Percentiles rank a stretch among this genome's conserved stretches.
Conservation (phyloP, 768 basidiomycete genomes). For the Candolleomyces efflorescens region DNA sequence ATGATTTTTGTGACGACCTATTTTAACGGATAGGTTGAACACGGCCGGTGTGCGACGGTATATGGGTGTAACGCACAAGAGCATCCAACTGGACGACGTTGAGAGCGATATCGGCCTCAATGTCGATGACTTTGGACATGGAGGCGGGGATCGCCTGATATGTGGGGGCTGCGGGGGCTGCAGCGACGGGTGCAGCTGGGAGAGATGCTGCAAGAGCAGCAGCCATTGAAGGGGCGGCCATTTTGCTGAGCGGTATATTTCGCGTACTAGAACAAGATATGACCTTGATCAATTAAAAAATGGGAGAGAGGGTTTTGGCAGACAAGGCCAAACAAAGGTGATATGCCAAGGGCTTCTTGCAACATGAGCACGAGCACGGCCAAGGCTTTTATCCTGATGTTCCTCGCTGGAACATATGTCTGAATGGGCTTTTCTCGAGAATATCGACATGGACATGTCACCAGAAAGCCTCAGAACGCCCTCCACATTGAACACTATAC, state of each 20-base stretch:
- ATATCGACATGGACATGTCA: neutral
- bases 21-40: slow-evolving; percentile 6
- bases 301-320: slow-evolving; percentile 22
- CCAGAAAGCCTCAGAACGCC: neutral
- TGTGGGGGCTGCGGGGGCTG: slow-evolving; percentile 57
- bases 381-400: neutral
- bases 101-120: slow-evolving; percentile 85
- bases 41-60: neutral
- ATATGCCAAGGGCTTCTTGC: neutral
- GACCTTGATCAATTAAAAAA: slow-evolving; percentile 9
- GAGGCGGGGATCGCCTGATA: slow-evolving; percentile 89
- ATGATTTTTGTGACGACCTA: slow-evolving; percentile 93
- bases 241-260: slow-evolving; percentile 21
- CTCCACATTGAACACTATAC: no score
- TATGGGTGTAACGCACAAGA: slow-evolving; percentile 56
- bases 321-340: slow-evolving; percentile 26
- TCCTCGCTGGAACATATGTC: neutral
- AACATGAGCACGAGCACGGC: neutral
- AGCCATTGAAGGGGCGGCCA: slow-evolving; percentile 85
- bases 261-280: neutral
- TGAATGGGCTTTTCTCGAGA: neutral
- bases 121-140: slow-evolving; percentile 91
- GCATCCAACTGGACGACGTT: slow-evolving; percentile 81
- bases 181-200: slow-evolving; percentile 59
- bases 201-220: slow-evolving; percentile 85